Evolutionary conservation across 2,329 filamentous ascomycete genomes (phyloP).

Genomic region (Trichoderma guizhouense): DNA sequence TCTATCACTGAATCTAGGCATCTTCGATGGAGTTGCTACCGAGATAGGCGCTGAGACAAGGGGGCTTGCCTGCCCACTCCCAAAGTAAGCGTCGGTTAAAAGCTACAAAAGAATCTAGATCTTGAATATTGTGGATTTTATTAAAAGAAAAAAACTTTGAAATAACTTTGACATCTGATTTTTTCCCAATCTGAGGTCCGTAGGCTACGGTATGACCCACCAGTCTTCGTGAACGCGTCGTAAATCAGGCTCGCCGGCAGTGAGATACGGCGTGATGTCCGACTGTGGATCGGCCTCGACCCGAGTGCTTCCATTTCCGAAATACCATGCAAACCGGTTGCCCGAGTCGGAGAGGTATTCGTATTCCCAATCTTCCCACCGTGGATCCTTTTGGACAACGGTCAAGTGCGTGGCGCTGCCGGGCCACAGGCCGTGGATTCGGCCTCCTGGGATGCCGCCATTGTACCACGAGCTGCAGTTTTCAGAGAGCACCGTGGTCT

Average conservation of each 20-base stretch:
- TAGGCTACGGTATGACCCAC: slow-evolving; percentile 48
- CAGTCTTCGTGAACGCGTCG: slow-evolving; percentile 64
- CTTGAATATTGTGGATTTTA: background rate
- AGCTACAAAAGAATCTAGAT: background rate
- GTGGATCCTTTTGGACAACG: slow-evolving; percentile 51
- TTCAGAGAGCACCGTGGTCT: slow-evolving; percentile 53
- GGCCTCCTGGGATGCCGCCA: slow-evolving; percentile 56
- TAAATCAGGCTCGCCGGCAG: slow-evolving; percentile 54
- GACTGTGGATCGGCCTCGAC: slow-evolving; percentile 53
- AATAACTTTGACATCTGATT: background rate
- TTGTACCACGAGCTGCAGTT: slow-evolving; percentile 73
- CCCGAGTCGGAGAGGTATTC: slow-evolving; percentile 42
- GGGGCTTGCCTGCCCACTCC: background rate
- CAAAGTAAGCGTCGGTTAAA: background rate
- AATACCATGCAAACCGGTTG: slow-evolving; percentile 58
- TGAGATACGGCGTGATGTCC: slow-evolving; percentile 64
- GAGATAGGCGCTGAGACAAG: background rate
- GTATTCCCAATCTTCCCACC: slow-evolving; percentile 56
- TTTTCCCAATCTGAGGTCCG: background rate
- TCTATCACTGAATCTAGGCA: background rate
- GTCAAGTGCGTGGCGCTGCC: slow-evolving; percentile 63
- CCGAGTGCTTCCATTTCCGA: slow-evolving; percentile 65
- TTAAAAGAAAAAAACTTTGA: background rate
- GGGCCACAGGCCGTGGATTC: slow-evolving; percentile 68
- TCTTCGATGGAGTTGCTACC: background rate